Percentiles rank a stretch among this genome's conserved stretches.
Evolutionary conservation across 140 eudicot genomes (phyloP).

Genomic region (Cichorium intybus): DNA sequence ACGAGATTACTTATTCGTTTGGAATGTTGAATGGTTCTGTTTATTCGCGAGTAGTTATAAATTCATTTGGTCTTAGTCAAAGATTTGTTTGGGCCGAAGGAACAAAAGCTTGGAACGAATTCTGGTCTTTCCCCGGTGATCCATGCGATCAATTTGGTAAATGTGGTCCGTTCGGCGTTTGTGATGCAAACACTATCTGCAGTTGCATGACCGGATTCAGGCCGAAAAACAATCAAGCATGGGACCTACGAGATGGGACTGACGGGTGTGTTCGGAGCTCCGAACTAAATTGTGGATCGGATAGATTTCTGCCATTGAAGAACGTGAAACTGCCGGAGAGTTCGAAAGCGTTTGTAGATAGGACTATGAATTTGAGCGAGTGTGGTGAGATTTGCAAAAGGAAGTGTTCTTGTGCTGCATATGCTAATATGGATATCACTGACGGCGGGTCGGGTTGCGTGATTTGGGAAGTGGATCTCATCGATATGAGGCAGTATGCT

Average conservation of each 20-base stretch:
- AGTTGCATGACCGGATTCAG: neutral
- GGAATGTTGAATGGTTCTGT: neutral
- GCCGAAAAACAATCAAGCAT: neutral
- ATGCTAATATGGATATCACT: neutral
- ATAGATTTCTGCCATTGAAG: neutral
- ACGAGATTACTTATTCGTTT: neutral
- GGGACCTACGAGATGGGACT: neutral
- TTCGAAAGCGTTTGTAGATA: neutral
- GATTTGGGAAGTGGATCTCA: neutral
- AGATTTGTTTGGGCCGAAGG: neutral
- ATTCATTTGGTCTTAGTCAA: neutral
- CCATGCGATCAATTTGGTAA: neutral
- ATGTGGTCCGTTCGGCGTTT: neutral
- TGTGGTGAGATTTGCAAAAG: neutral
- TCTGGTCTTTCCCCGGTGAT: neutral
- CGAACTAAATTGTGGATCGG: neutral
- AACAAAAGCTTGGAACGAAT: neutral
- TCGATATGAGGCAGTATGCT: neutral
- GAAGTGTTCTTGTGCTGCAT: neutral
- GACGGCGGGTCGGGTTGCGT: neutral
- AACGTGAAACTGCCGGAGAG: neutral
- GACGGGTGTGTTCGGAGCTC: neutral
- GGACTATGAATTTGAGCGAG: neutral
- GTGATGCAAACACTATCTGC: neutral
- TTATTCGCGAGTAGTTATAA: neutral